A percentile compares a stretch with the other conserved stretches of the same genome.
These are phyloP conservation scores for Stylosanthes scabra DNA, from an alignment of 331 rosid genomes.

Conservation along the genomic window DNA sequence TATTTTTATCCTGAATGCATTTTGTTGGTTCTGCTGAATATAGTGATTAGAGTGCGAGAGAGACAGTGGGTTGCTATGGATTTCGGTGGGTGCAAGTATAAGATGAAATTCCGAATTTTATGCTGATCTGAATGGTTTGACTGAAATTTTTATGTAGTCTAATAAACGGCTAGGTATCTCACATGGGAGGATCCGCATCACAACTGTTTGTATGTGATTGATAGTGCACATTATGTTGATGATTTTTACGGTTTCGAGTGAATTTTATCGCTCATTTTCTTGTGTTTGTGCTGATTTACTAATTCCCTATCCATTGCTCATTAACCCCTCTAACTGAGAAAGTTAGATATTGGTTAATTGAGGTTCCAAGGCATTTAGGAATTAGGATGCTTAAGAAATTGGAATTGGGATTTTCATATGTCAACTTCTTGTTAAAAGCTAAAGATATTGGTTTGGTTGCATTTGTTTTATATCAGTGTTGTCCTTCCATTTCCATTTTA, in stretches of 20 bases:
- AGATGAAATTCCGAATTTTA: conserved; percentile 20
- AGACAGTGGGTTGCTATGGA: background rate
- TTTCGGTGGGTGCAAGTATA: conserved; percentile 21
- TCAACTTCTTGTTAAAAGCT: too few relatives aligned
- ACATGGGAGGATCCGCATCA: background rate
- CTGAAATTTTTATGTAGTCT: background rate
- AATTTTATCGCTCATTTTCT: background rate
- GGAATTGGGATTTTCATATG: conserved; percentile 27
- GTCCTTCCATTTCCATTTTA: conserved; percentile 21
- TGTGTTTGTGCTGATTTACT: background rate
- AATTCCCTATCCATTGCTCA: background rate
- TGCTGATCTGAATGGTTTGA: background rate
- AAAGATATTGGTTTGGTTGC: conserved; percentile 15
- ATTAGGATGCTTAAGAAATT: conserved; percentile 32
- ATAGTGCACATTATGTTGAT: background rate
- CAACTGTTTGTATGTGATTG: background rate
- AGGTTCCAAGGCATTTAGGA: conserved; percentile 7
- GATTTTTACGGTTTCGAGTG: conserved; percentile 6
- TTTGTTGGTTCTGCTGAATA: background rate
- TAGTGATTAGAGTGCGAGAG: too few relatives aligned
- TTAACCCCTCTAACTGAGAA: background rate
- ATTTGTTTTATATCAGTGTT: conserved; percentile 7
- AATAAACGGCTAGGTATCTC: background rate
- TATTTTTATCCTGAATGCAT: background rate
- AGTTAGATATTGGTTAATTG: conserved; percentile 26